These are phyloP conservation scores for Phylloporus sp. DNA, from an alignment of 768 basidiomycete species.

Conservation along the genomic window DNA sequence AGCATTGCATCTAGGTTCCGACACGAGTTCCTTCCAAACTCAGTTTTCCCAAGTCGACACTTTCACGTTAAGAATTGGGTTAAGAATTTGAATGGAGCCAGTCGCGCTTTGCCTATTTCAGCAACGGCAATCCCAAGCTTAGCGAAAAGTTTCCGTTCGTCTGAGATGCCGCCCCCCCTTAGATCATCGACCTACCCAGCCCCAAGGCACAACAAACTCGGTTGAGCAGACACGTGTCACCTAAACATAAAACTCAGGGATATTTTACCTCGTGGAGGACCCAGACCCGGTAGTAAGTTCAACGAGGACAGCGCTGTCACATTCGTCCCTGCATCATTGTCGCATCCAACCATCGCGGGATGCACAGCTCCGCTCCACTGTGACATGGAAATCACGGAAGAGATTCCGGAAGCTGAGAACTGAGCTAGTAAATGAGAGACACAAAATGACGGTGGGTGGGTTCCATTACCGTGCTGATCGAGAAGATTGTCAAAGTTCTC, in stretches of 20 bases:
- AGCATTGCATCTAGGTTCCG: background rate
- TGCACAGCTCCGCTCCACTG: slow-evolving; percentile 11
- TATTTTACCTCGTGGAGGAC: background rate
- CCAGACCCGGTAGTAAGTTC: slow-evolving; percentile 1
- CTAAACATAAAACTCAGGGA: background rate
- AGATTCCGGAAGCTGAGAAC: no score
- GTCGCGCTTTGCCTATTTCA: background rate
- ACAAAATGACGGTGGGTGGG: slow-evolving; percentile 8
- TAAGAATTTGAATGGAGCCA: background rate
- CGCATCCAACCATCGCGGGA: no score
- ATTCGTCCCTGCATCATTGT: slow-evolving; percentile 3
- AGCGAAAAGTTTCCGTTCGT: background rate
- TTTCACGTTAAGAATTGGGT: background rate
- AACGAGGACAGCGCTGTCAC: background rate
- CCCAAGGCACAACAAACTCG: background rate
- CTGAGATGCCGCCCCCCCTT: background rate
- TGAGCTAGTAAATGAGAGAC: background rate
- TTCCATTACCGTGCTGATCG: slow-evolving; percentile 4
- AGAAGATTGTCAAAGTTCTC: background rate
- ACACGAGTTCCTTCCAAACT: slow-evolving; percentile 2
- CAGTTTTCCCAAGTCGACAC: background rate
- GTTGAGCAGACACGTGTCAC: background rate
- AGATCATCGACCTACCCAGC: background rate
- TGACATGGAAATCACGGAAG: slow-evolving; percentile 9
- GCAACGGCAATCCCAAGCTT: background rate